Evolutionary conservation across 768 basidiomycete genomes (phyloP), one percentile per base, ranked within the genome.

Genomic region (Auricularia heimuer): DNA sequence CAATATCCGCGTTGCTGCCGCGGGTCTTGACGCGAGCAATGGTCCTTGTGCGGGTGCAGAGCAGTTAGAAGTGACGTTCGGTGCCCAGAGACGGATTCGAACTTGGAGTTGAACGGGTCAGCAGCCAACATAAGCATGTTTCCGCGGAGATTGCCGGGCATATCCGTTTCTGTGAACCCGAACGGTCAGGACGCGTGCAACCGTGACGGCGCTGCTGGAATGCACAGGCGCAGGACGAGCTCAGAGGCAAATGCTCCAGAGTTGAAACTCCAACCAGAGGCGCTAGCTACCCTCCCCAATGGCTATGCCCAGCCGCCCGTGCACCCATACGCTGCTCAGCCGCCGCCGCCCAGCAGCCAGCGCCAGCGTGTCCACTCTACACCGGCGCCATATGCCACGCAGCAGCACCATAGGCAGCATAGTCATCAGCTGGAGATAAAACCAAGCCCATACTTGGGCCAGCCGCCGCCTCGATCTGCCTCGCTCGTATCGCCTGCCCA

Each of bases 191-290:
- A 51, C 47, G 47, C 47, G 44, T 18, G 18, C 44, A 18, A 45
- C 44, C 11, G 44, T 45, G 39, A 42, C 39, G 39, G 39, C 12
- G 39, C 47, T 51, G 47, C 47, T 16, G 47, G 47, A 16, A 60
- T 60, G 56, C 56, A 60, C 34, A 29, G 56, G 34, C 56, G 56
- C 24, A 60, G 56, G 29, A 60, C 56, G 7, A 60, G 56, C 56
- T 60, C 56, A 14, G 56, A 60, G 29, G 56, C 56, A 33, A 14
- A 60, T 14, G 56, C 56, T 24, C 56, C 56, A 33, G 56, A 60
- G 34, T 24, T 60, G 24, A 35, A 21, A 7, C 54, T n/a, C 39
- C 39, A 7, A 14, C 39, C 39, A 42, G 39, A 42, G 6, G 47
- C 47, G 10, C 47, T 18, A 10, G 47, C 21, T 29, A 8, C 24